Evolutionary conservation across 208 protist species (phyloP).

Genomic region (Wallacemonas rigidus): DNA sequence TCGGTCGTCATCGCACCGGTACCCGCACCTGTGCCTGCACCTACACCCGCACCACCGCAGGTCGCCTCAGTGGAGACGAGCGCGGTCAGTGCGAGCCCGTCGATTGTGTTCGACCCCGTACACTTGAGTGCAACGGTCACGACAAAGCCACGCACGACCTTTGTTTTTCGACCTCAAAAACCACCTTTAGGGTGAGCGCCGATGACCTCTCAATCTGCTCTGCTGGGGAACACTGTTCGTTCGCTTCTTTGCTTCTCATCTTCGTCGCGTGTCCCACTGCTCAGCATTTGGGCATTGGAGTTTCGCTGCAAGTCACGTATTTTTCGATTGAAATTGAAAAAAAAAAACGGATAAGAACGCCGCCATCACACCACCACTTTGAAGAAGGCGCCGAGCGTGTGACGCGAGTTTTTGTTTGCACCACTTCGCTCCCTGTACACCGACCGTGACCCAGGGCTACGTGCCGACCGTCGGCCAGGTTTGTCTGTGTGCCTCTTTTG

Average conservation of each 20-base stretch:
- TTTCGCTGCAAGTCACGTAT: background rate
- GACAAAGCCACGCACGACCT: conserved; percentile 10
- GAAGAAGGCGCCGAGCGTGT: no score
- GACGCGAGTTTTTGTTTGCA: no score
- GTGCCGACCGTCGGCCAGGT: no score
- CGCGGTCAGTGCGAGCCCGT: background rate
- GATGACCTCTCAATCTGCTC: no score
- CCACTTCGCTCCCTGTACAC: no score
- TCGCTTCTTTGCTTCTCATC: background rate
- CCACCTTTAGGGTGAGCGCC: conserved; percentile 2
- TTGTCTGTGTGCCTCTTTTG: no score
- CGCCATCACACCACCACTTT: no score
- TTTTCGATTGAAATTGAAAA: no score
- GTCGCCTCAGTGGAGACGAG: background rate
- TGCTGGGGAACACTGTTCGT: background rate
- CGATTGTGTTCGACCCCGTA: conserved; percentile 12
- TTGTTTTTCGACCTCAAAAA: conserved; percentile 12
- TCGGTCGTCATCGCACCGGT: background rate
- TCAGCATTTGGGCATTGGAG: background rate
- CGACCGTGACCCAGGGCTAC: no score
- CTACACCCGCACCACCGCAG: background rate
- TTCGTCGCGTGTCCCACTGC: background rate
- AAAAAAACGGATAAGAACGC: no score
- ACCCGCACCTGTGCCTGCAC: background rate
- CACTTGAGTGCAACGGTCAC: background rate